phyloP scores from a whole-genome alignment of 1,284 basidiomycete genomes.

The Neolentinus lepideus region DNA sequence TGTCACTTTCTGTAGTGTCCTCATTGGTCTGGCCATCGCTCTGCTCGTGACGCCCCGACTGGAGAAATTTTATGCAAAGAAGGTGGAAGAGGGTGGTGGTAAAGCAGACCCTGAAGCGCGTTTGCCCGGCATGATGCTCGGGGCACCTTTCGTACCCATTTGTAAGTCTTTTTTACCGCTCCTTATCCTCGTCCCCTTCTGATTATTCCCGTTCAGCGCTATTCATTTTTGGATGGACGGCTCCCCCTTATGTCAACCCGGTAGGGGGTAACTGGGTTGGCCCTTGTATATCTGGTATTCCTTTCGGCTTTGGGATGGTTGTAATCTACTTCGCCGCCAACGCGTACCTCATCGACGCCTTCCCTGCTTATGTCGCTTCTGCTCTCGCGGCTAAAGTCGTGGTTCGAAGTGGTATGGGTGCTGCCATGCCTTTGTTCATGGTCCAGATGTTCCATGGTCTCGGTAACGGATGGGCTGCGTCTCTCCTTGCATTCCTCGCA shows the following conservation, averaged over 20 bases:
- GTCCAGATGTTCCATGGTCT: conserved; percentile 36
- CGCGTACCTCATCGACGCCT: conserved; percentile 40
- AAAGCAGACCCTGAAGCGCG: conserved; percentile 37
- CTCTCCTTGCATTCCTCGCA: conserved; percentile 36
- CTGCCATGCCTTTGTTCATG: conserved; percentile 38
- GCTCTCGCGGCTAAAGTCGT: conserved; percentile 29
- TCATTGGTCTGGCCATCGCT: conserved; percentile 33
- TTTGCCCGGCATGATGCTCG: conserved; percentile 32
- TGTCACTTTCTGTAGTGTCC: conserved; percentile 38
- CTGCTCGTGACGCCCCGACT: conserved; percentile 26
- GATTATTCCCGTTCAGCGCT: conserved; percentile 27
- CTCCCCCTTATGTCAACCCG: conserved; percentile 12
- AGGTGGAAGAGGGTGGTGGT: conserved; percentile 19
- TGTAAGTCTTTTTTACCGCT: conserved; percentile 13
- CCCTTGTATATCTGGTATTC: conserved; percentile 31
- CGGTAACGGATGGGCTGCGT: conserved; percentile 46
- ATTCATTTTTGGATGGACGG: conserved; percentile 32
- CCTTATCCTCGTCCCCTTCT: conserved; percentile 20
- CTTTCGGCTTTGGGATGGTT: conserved; percentile 40
- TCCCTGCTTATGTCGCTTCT: conserved; percentile 25
- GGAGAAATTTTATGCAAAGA: conserved; percentile 26
- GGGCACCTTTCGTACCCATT: conserved; percentile 19
- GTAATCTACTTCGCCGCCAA: conserved; percentile 33
- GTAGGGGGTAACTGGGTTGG: conserved; percentile 26
- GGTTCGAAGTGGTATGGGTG: conserved; percentile 39